Percentiles rank a stretch among this genome's conserved stretches.
These are phyloP conservation scores for Bretschneidera sinensis DNA, from an alignment of 345 rosid species.

Conservation along the genomic window DNA sequence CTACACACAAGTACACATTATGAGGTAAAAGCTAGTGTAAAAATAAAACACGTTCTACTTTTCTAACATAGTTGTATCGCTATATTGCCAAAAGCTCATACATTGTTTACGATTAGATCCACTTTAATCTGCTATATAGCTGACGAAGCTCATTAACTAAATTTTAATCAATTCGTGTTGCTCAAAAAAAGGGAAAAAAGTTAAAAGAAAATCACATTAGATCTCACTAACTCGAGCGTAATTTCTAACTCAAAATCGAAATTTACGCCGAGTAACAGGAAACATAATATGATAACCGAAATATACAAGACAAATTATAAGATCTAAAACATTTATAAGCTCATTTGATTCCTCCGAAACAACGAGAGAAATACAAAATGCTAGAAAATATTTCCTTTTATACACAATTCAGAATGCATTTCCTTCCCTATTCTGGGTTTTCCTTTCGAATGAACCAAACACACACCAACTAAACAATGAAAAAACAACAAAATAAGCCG, in stretches of 20 bases:
- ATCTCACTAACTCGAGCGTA: not conserved
- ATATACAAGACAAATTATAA: no score
- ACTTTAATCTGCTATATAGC: not conserved
- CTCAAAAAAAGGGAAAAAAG: not conserved
- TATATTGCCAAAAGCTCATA: no score
- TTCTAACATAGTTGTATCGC: no score
- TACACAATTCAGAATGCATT: not conserved
- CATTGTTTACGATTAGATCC: not conserved
- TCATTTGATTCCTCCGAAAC: not conserved
- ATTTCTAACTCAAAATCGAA: not conserved
- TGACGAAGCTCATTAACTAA: not conserved
- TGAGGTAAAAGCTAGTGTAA: no score
- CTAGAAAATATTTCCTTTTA: no score
- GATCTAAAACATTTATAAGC: no score
- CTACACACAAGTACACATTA: no score
- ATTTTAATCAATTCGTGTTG: not conserved
- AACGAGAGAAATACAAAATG: not conserved
- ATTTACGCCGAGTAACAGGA: not conserved
- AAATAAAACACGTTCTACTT: no score
- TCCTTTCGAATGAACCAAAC: constrained; percentile 1
- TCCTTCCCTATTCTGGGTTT: not conserved
- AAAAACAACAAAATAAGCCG: not conserved
- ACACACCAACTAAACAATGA: not conserved
- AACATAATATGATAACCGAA: not conserved
- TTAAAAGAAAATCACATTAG: not conserved